phyloP scores from a whole-genome alignment of 2,329 filamentous ascomycete species.

The Fusarium burgessii region DNA sequence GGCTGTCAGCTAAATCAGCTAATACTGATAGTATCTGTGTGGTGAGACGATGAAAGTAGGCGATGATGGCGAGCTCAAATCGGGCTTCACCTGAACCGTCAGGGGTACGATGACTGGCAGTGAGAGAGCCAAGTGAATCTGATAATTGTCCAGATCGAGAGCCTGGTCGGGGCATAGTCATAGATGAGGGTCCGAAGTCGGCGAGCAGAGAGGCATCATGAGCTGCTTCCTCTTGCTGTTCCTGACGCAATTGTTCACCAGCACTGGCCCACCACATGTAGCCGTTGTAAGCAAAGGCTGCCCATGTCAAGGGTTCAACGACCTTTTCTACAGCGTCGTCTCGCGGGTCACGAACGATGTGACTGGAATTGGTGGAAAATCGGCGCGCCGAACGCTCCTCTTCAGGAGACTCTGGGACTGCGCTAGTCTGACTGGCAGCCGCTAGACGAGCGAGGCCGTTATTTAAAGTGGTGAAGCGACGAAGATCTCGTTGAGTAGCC shows the following conservation, averaged over 20 bases:
- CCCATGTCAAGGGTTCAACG: slow-evolving; percentile 75
- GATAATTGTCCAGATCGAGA: slow-evolving; percentile 52
- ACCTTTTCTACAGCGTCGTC: slow-evolving; percentile 66
- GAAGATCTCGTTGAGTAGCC: slow-evolving; percentile 90
- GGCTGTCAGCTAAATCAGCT: slow-evolving; percentile 67
- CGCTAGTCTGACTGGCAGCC: slow-evolving; percentile 37
- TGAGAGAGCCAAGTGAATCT: slow-evolving; percentile 61
- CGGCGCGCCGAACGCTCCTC: slow-evolving; percentile 46
- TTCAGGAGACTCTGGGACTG: slow-evolving; percentile 46
- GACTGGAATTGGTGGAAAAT: slow-evolving; percentile 46
- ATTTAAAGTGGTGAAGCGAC: slow-evolving; percentile 79
- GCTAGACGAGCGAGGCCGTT: slow-evolving; percentile 68
- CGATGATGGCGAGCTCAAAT: slow-evolving; percentile 77
- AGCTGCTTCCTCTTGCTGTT: slow-evolving; percentile 69
- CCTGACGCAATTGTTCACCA: slow-evolving; percentile 75
- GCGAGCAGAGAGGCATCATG: slow-evolving; percentile 68
- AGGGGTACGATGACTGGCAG: slow-evolving; percentile 50
- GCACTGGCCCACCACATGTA: slow-evolving; percentile 94
- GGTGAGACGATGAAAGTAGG: slow-evolving; percentile 84
- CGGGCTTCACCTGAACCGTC: slow-evolving; percentile 59
- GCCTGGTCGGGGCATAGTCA: slow-evolving; percentile 48
- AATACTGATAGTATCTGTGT: slow-evolving; percentile 72
- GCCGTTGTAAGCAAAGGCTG: slow-evolving; percentile 80
- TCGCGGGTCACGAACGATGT: slow-evolving; percentile 52
- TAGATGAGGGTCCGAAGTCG: slow-evolving; percentile 58